Base-by-base conservation (phyloP, 1,284 basidiomycete species). In the Anthracocystis walkeri region DNA sequence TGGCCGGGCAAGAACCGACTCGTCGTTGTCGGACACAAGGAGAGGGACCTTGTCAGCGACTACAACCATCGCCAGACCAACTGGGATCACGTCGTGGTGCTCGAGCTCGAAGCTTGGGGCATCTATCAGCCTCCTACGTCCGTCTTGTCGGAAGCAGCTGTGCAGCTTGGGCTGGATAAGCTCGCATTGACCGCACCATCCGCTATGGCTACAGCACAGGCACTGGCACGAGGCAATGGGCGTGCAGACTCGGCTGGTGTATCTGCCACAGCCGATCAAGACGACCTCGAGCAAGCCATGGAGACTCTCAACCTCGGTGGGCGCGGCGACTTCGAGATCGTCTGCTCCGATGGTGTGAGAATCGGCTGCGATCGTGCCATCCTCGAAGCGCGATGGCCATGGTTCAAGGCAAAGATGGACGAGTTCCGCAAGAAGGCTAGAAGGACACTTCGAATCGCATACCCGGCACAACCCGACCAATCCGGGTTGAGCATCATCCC, bases 361-460 rank as follows among this genome's bases (percentile, higher is more conserved):
- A 89, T 98, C 68, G 87, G 89, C 50, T 95, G 93, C 84, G 94
- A 93, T 23, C 89, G 93, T 46, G 90, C 89, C 82, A 86, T 94
- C 20, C 87, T 98, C 21, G 91, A 93, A 83, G 91, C 92, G 42
- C 89, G 95, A 16, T 98, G 95, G 95, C 90, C 92, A 0, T 97
- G 95, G 95, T 95, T 97, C 88, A 90, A 89, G 65, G 89, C 91
- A 58, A 91, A 94, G 75, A 75, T 81, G 71, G 60, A 68, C 46
- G 78, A 81, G 49, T 82, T 67, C 65, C 68, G 75, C 50, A 69
- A 45, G 50, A 66, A 73, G 31, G 75, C 77, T 7, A 58, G 77
- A 35, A 54, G 70, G 42, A 66, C 68, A 27, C 67, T 68, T 18
- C 67, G 74, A 7, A 63, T 62, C 38, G 61, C 66, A 27, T 67